Percentiles rank a stretch among this genome's conserved stretches.
Evolutionary conservation across 148 eudicot species (phyloP).

Genomic region (Cornus florida): DNA sequence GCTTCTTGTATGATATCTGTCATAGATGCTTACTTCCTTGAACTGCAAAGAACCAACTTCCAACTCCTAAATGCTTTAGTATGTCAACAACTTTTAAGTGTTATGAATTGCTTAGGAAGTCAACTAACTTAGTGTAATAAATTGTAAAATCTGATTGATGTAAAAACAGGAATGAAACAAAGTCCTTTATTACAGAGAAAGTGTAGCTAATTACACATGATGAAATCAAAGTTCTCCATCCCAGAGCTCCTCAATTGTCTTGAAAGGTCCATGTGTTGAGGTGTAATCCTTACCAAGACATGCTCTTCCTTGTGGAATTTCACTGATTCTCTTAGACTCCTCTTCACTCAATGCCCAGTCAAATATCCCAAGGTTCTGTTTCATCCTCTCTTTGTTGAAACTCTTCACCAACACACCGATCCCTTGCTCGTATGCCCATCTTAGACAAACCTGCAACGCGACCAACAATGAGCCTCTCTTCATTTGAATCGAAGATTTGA

Average conservation of each 20-base stretch:
- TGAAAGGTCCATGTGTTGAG: conserved; percentile 41
- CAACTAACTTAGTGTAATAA: too few species aligned
- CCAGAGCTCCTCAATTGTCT: conserved; percentile 46
- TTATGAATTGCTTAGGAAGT: too few species aligned
- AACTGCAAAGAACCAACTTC: too few species aligned
- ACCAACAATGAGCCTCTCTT: background rate
- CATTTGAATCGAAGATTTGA: background rate
- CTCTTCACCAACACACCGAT: conserved; percentile 50
- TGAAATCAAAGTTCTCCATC: conserved; percentile 38
- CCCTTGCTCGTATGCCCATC: conserved; percentile 60
- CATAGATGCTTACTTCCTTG: background rate
- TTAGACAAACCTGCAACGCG: conserved; percentile 39
- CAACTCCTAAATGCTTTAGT: too few species aligned
- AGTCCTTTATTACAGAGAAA: background rate
- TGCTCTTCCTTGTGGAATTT: conserved; percentile 41
- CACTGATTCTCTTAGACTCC: conserved; percentile 32
- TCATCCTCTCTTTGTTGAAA: conserved; percentile 59
- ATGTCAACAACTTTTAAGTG: too few species aligned
- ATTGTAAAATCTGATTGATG: too few species aligned
- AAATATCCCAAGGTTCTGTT: conserved; percentile 42
- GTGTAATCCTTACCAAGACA: conserved; percentile 40
- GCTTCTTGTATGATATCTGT: background rate
- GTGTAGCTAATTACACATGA: too few species aligned
- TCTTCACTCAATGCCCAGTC: conserved; percentile 35
- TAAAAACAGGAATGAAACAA: too few species aligned